Percentiles rank a stretch among this genome's conserved stretches.
These are phyloP conservation scores for Fusarium subtropicale DNA, from an alignment of 2,329 filamentous ascomycete genomes.

Conservation along the genomic window DNA sequence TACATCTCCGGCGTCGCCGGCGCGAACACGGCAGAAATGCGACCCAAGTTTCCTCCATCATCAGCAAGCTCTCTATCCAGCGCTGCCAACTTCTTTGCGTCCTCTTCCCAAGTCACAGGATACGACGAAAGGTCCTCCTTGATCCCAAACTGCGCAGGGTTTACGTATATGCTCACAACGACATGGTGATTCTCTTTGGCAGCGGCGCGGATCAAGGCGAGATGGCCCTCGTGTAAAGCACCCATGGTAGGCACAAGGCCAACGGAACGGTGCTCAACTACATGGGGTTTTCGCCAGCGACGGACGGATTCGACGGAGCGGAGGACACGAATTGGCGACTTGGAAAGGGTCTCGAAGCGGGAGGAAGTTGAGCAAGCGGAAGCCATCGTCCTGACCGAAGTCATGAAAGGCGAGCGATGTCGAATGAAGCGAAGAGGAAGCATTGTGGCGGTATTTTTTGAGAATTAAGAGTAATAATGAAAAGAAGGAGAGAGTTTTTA, in stretches of 20 bases:
- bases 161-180: constrained; percentile 93
- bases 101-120: constrained; percentile 87
- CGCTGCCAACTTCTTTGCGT: constrained; percentile 73
- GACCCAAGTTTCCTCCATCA: constrained; percentile 69
- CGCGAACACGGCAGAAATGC: constrained; percentile 85
- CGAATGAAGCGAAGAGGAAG: constrained; percentile 34
- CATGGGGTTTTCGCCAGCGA: constrained; percentile 73
- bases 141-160: constrained; percentile 94
- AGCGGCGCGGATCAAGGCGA: constrained; percentile 85
- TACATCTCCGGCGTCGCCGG: constrained; percentile 89
- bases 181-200: constrained; percentile 87
- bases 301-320: constrained; percentile 80
- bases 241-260: constrained; percentile 98
- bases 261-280: constrained; percentile 76
- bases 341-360: constrained; percentile 62
- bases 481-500: constrained; percentile 9
- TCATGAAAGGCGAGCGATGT: constrained; percentile 27
- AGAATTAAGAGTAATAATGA: neutral
- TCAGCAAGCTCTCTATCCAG: constrained; percentile 80
- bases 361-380: constrained; percentile 37
- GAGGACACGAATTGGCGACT: constrained; percentile 75
- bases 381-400: constrained; percentile 41
- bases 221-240: constrained; percentile 91
- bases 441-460: constrained; percentile 22
- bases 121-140: constrained; percentile 90